Evolutionary conservation across 2,329 filamentous ascomycete species (phyloP), one percentile per base, ranked within the genome.

Genomic region (Talaromyces atroroseus): DNA sequence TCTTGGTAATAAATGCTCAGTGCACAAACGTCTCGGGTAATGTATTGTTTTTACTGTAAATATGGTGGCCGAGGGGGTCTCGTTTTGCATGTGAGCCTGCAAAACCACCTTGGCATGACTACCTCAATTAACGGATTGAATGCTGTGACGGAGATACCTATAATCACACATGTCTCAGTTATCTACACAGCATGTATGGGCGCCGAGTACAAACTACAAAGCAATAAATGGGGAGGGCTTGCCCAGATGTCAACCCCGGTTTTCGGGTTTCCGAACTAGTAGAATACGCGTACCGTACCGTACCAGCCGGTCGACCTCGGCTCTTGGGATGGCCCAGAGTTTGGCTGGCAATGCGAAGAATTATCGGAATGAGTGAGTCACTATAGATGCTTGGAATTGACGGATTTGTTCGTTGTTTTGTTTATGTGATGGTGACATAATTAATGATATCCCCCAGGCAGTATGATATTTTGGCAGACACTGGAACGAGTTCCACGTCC

Each of bases 231-330:
- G 29, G 5, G 20, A 21, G 18, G 18, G 34, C 24, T n/a, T n/a
- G 4, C 8, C 10, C 1, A 38, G 29, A 44, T 4, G 20, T 21
- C 44, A 42, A 52, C 59, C 58, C 59, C 59, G 53, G 59, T 60
- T 56, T 60, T 59, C 54, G 57, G 51, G 24, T 50, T 57, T 52
- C 53, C 23, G 8, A 5, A 21, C 45, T 53, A 53, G 48, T 59
- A 56, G 51, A 26, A 34, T 46, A 57, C 52, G 24, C 44, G 52
- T 40, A 57, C 21, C 23, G 52, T 40, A 57, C 21, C 23, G 14
- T 32, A n/a, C 20, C 32, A 44, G 50, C 29, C 44, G 18, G 23
- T 55, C 23, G 54, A 60, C 58, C 58, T 60, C 58, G 58, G 58
- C 58, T 48, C 36, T 42, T 18, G 16, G 49, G 26, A 42, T 12